Percentiles rank a stretch among this genome's conserved stretches.
Evolutionary conservation across 2,329 filamentous ascomycete genomes (phyloP).

Genomic region (Arthrinium phaeospermum): DNA sequence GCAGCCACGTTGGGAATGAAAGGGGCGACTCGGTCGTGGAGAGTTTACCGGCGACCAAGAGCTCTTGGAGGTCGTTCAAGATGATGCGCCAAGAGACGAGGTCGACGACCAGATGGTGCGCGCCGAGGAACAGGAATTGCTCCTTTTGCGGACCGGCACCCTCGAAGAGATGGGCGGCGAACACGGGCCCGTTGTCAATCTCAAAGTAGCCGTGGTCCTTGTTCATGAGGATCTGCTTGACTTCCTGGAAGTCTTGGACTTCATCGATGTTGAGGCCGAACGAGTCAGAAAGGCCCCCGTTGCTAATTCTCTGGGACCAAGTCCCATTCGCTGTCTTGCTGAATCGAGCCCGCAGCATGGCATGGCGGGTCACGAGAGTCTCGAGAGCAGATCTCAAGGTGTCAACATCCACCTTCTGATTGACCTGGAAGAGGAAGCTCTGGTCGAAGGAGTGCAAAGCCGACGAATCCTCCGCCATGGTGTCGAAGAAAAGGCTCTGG

Average conservation of each 20-base stretch:
- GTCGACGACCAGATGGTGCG: constrained; percentile 59
- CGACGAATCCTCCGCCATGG: constrained; percentile 45
- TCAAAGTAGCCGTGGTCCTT: constrained; percentile 46
- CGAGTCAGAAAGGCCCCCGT: no score
- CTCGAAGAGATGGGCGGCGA: constrained; percentile 52
- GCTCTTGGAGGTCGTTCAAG: constrained; percentile 54
- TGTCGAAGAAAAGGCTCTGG: constrained; percentile 59
- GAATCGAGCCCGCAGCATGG: constrained; percentile 58
- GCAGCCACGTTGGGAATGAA: constrained; percentile 57
- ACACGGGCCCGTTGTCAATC: constrained; percentile 55
- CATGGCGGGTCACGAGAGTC: constrained; percentile 54
- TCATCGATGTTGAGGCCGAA: no score
- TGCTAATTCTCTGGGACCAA: constrained; percentile 52
- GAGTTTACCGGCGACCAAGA: constrained; percentile 51
- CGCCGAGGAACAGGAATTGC: constrained; percentile 54
- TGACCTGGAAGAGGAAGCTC: constrained; percentile 53
- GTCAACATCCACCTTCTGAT: constrained; percentile 44
- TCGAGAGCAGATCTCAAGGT: constrained; percentile 56
- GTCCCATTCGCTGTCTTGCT: constrained; percentile 39
- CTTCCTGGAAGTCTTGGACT: constrained; percentile 36
- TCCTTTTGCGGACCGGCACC: constrained; percentile 45
- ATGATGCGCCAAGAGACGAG: constrained; percentile 57
- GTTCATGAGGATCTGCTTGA: constrained; percentile 28
- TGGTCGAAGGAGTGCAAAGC: constrained; percentile 54
- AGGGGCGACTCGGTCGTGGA: constrained; percentile 48